Evolutionary conservation across 164 flowering plant genomes (phyloP).

Genomic region (Umbilicus rupestris): DNA sequence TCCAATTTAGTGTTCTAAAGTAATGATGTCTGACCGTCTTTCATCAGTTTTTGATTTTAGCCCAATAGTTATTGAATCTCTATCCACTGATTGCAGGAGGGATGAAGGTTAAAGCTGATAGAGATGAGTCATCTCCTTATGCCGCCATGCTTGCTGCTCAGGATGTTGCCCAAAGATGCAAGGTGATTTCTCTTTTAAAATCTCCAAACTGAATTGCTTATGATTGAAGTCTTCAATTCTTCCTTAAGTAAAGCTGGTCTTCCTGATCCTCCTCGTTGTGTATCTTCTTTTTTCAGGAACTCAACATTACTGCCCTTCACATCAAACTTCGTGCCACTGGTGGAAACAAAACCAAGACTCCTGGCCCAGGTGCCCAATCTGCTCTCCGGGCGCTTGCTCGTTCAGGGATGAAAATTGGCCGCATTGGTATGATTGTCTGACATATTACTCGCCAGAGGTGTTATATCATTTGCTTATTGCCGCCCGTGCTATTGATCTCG

Average conservation of each 20-base stretch:
- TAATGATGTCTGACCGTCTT: no score
- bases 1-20: background rate
- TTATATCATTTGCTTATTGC: no score
- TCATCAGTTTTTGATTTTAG: background rate
- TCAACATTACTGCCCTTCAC: conserved; percentile 60
- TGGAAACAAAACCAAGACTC: conserved; percentile 74
- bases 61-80: background rate
- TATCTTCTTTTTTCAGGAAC: conserved; percentile 31
- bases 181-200: conserved; percentile 27
- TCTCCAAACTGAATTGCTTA: no score
- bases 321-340: conserved; percentile 74
- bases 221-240: no score
- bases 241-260: background rate
- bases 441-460: no score
- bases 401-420: conserved; percentile 52
- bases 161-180: conserved; percentile 61
- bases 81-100: conserved; percentile 36
- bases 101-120: conserved; percentile 67
- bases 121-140: conserved; percentile 71
- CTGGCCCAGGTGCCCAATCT: conserved; percentile 80
- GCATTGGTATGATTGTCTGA: conserved; percentile 35
- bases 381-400: conserved; percentile 69
- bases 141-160: conserved; percentile 81
- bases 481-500: no score
- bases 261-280: background rate